A percentile compares a stretch with the other conserved stretches of the same genome.
Conservation (phyloP, 2,329 filamentous ascomycete genomes). For the Lasiodiplodia sp. region DNA sequence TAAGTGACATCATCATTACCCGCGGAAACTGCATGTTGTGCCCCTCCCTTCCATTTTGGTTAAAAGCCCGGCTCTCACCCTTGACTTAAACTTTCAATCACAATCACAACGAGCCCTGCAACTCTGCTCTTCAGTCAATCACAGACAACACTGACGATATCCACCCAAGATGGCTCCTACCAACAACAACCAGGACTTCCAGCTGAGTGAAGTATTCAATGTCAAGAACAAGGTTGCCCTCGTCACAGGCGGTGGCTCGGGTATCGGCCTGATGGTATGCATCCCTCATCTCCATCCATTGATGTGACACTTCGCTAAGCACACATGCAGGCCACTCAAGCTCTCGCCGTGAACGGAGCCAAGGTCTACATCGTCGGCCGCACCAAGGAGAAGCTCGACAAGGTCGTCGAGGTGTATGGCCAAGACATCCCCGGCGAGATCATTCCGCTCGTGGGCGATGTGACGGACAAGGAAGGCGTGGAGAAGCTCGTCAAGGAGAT, state of each 20-base stretch:
- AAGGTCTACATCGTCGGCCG: slow-evolving; percentile 59
- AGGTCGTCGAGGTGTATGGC: slow-evolving; percentile 52
- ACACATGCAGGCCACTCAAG: slow-evolving; percentile 45
- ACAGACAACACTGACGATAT: slow-evolving; percentile 17
- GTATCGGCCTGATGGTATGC: slow-evolving; percentile 54
- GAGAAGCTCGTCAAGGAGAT: slow-evolving; percentile 52
- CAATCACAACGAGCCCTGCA: not conserved
- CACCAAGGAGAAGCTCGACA: slow-evolving; percentile 56
- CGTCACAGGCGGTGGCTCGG: slow-evolving; percentile 54
- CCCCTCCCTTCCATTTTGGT: not conserved
- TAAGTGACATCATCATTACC: slow-evolving; percentile 26
- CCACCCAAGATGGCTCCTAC: slow-evolving; percentile 40
- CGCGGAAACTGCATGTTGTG: not conserved
- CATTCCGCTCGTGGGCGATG: slow-evolving; percentile 54
- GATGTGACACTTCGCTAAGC: not conserved
- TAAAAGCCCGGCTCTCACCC: not conserved
- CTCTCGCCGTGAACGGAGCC: slow-evolving; percentile 54
- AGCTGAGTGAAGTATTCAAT: slow-evolving; percentile 45
- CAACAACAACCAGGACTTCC: slow-evolving; percentile 43
- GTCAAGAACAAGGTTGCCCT: slow-evolving; percentile 51
- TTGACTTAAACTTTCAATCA: not conserved
- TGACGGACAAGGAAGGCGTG: slow-evolving; percentile 54
- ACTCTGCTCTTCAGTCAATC: too few species aligned
- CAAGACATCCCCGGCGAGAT: slow-evolving; percentile 55
- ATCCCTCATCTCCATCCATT: not conserved